Evolutionary conservation across 129 eudicot genomes (phyloP), one percentile per base, ranked within the genome.

Genomic region (Erigeron canadensis): DNA sequence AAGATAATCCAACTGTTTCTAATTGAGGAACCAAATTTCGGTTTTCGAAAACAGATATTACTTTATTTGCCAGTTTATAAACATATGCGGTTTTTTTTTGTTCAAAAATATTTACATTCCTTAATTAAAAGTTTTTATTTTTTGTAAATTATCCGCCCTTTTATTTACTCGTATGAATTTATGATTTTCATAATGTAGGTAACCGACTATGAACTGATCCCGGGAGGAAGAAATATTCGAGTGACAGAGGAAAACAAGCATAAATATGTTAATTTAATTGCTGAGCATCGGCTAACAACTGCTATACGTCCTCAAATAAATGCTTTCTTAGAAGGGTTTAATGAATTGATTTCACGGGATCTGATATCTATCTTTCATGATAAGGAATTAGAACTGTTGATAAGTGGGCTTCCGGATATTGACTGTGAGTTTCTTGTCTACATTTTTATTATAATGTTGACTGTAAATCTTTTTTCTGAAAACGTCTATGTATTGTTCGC

Each of bases 261-360:
- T 53, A 85, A 90, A 77, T 95, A 95, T 64, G 99, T 95, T 55
- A 97, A 95, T 85, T 80, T 95, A 62, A 96, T 95, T 55, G 97
- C 95, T 18, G 99, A 95, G 83, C 99, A 95, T 78, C 86, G 97
- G 65, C 74, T 95, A 67, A 95, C 99, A 7, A 95, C 97, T 5
- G 99, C 99, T n/a, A 95, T 95, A 47, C 97, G 99, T 37, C 99
- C 99, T 67, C 99, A 95, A 74, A 95, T 95, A 62, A 95, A 88
- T 80, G 99, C 97, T 37, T 95, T 95, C 71, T 46, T 95, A 80
- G 97, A 95, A 57, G 99, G 99, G 13, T 95, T 95, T 73, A 90
- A 60, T 74, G 99, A 95, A 65, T 67, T 95, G 77, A 80, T 95
- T 48, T 56, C 88, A 17, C 87, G 95, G 22, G 97, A 95, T 45